Evolutionary conservation across 768 basidiomycete species (phyloP), one percentile per base, ranked within the genome.

Genomic region (Naematelia aurantialba): DNA sequence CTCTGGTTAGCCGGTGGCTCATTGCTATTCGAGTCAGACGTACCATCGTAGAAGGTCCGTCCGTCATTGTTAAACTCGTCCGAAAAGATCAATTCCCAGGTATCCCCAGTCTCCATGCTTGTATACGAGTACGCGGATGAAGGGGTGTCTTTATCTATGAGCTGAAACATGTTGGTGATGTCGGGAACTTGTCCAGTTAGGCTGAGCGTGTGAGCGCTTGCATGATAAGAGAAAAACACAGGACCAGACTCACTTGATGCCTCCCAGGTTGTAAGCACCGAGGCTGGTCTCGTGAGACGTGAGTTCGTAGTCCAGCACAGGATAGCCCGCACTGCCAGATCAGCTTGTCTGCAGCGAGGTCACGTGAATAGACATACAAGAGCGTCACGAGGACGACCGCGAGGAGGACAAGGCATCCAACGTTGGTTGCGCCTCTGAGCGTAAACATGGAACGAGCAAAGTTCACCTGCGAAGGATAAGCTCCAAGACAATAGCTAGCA

Each of bases 71-170:
- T 86, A 82, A 86, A 94, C 75, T 89, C 88, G 75, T 89, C 88
- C 48, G 89, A 91, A 78, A 93, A 98, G 5, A 91, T 87, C 34
- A 98, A 83, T 58, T 87, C 81, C 76, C 90, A 93, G 11, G 81
- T 77, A 54, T 86, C 81, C 1, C 92, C 94, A 66, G 72, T 75
- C 58, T 96, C 90, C 60, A 83, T 86, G 1, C 87, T 88, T 1
- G 79, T 83, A n/a, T 85, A 82, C 31, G 84, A 83, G 60, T 79
- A 76, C 12, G 80, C 88, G 11, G 79, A 77, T 5, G 77, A 50
- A 1, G 88, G 89, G 0, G 94, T 98, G 19, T 85, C 87, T 2
- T 67, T 56, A 76, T 98, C 94, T 66, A 98, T 83, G 24, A 96
- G 78, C 1, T 67, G 76, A 1, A 87, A 89, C 53, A 90, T 73